Evolutionary conservation across 1,284 basidiomycete species (phyloP), one percentile per base, ranked within the genome.

Genomic region (Leccinum insigne): DNA sequence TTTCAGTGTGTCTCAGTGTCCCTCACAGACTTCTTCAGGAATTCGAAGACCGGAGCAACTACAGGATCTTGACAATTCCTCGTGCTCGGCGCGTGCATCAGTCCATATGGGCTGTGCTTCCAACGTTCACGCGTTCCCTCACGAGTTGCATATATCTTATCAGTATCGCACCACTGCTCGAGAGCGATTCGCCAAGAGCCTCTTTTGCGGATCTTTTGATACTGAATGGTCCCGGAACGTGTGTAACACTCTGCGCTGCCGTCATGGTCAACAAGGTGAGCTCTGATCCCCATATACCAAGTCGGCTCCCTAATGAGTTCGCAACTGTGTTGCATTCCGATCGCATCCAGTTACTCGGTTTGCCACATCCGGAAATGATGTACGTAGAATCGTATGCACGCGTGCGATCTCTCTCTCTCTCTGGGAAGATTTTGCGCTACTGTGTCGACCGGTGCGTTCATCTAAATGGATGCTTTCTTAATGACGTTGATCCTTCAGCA

Each of bases 331-430:
- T 60, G 64, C 66, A 63, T 21, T 58, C 32, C 42, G 63, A 16
- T 56, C 10, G 13, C 18, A 58, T 58, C 40, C 75, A 97, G 95
- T 81, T 97, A 66, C 72, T 97, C 32, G 92, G 91, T 8, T 76
- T 95, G 11, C 80, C 82, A 16, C 85, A 90, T 2, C 93, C 97
- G 2, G 83, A 81, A 57, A 77, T 95, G 32, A 86, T 99, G 64
- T 99, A 99, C 77, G 83, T 99, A 56, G 98, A 99, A 78, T 96
- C 95, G 0, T 98, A 98, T 75, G 96, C 98, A 6, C 89, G 98
- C 14, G 95, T 98, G 6, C 83, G 80, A 35, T 84, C 85, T 1
- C 82, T 99, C 18, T 97, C 94, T 13, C 82, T 98, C 16, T 95
- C 95, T 23, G 97, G 90, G 29, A 93, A 86, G 72, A 80, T 99